Conservation (phyloP, 139 green algal species). For the Picochlorum sp. region DNA sequence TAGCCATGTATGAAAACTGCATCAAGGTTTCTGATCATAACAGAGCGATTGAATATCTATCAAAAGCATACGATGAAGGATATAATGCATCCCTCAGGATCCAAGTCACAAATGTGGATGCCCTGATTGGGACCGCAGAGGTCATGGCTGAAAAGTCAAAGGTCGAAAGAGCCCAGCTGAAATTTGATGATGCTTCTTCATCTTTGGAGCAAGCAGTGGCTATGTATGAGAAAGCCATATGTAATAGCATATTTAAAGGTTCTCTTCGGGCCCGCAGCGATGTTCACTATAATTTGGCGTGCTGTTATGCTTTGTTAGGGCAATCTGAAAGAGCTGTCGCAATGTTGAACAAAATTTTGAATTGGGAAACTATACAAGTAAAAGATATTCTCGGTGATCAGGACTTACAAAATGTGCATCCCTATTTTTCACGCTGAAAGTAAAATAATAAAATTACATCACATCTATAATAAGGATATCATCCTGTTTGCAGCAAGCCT, state of each 20-base stretch:
- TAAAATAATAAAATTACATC: too few species aligned
- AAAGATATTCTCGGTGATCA: too few species aligned
- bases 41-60: neutral
- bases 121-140: slow-evolving; percentile 33
- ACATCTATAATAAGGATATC: too few species aligned
- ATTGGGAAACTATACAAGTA: too few species aligned
- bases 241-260: slow-evolving; percentile 19
- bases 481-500: too few species aligned
- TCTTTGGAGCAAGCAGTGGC: slow-evolving; percentile 7
- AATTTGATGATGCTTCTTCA: neutral
- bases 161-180: neutral
- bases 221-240: slow-evolving; percentile 29
- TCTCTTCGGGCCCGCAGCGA: slow-evolving; percentile 26
- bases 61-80: slow-evolving; percentile 38
- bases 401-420: too few species aligned
- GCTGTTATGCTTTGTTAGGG: slow-evolving; percentile 10
- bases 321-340: too few species aligned
- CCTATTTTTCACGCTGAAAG: too few species aligned
- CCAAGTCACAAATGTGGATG: slow-evolving; percentile 28
- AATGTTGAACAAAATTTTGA: too few species aligned
- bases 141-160: slow-evolving; percentile 13
- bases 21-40: neutral
- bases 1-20: slow-evolving; percentile 34
- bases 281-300: slow-evolving; percentile 48
- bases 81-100: slow-evolving; percentile 52